Conservation (phyloP, 345 rosid species). For the Clausena lansium region DNA sequence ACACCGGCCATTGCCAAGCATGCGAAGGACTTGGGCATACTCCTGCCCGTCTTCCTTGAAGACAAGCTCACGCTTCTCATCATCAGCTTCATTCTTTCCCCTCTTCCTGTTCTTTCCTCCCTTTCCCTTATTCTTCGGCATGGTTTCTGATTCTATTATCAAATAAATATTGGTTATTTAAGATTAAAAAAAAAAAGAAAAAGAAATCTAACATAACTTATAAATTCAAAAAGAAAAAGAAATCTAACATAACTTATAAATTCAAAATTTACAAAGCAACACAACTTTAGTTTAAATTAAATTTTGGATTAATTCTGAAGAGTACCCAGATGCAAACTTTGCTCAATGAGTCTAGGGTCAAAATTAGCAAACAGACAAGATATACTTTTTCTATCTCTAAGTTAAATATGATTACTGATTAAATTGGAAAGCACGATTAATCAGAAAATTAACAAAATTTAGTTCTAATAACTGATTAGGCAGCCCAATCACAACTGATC, state of each 20-base stretch:
- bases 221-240: not conserved
- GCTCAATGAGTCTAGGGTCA: not conserved
- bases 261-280: not conserved
- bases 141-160: conserved; percentile 30
- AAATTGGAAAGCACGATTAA: not conserved
- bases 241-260: too few species aligned
- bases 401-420: not conserved
- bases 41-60: conserved; percentile 82
- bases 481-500: not conserved
- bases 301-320: not conserved
- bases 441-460: not conserved
- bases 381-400: not conserved
- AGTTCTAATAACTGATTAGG: not conserved
- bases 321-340: not conserved
- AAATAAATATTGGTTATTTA: conserved; percentile 19
- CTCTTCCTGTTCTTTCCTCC: conserved; percentile 91
- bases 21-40: conserved; percentile 68
- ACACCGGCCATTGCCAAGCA: conserved; percentile 76
- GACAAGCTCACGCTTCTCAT: conserved; percentile 72
- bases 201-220: too few species aligned
- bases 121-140: conserved; percentile 89
- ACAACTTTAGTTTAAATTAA: not conserved
- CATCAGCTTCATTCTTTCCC: conserved; percentile 82
- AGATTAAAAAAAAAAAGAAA: not conserved
- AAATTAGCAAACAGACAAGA: not conserved